Base-by-base conservation (phyloP, 2,329 filamentous ascomycete species). In the Fusarium tupiense region DNA sequence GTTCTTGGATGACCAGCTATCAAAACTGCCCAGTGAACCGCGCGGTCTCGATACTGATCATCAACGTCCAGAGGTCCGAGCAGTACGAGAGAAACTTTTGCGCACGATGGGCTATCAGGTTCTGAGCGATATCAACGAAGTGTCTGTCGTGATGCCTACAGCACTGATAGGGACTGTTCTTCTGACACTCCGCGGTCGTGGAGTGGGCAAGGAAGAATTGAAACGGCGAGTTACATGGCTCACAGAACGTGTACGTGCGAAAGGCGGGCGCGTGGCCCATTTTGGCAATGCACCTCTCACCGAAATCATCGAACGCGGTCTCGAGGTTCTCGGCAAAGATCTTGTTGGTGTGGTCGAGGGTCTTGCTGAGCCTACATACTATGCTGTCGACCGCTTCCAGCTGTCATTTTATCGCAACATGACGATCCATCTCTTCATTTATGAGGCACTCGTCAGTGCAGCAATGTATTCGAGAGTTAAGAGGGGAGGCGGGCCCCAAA, bases 351-450 rank as follows among this genome's bases (percentile, higher is more conserved):
- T 92, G 9, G 88, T 97, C 1, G 89, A 92, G 43, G 94, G 92
- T 2, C 85, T 99, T 10, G 93, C 93, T 0, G 96, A 99, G 81
- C 94, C 94, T 24, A 98, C 96, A 0, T 98, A 94, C 83, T 98
- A 94, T 78, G 96, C 96, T 9, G 95, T 98, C 44, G 96, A 99
- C 82, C 90, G 95, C 61, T 99, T 99, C 85, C 96, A 99, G 81
- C 89, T 99, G 16, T 98, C 95, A 1, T 99, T 99, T 83, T 99
- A 99, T 84, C 92, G 96, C 60, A 99, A 99, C 83, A 98, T 98
- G 96, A 98, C 96, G 0, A 99, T 99, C 71, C 96, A 99, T 81
- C 89, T 99, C 10, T 99, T 99, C 82, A 96, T 99, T 65, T 93
- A 94, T 5, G 95, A 98, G 81, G 93, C 96, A 0, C 87, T 99